phyloP scores from a whole-genome alignment of 306 rosid species.

The Neltuma alba region DNA sequence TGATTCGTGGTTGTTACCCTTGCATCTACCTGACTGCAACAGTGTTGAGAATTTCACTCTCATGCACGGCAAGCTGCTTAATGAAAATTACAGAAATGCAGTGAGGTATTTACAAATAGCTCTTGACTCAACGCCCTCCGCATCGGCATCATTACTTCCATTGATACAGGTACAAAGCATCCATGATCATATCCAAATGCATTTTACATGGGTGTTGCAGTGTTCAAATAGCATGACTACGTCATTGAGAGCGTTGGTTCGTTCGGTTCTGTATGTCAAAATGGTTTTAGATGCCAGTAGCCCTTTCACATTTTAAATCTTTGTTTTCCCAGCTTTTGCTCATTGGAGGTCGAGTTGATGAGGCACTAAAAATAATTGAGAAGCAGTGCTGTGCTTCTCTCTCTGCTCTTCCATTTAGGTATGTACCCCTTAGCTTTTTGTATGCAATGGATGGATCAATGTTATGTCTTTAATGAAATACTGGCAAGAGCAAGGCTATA shows the following conservation, averaged over 20 bases:
- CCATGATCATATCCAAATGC: neutral
- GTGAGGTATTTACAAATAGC: constrained; percentile 59
- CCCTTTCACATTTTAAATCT: constrained; percentile 19
- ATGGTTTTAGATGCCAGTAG: constrained; percentile 12
- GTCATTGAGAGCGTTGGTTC: neutral
- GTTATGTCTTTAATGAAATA: too few species aligned
- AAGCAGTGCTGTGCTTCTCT: constrained; percentile 49
- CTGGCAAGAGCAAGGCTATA: too few species aligned
- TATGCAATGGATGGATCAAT: too few species aligned
- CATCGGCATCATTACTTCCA: constrained; percentile 67
- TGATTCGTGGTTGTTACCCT: too few species aligned
- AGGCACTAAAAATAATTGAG: constrained; percentile 58
- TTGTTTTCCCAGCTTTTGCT: constrained; percentile 57
- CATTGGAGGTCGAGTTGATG: constrained; percentile 68
- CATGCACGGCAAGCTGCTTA: too few species aligned
- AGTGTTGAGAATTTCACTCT: too few species aligned
- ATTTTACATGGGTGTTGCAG: neutral
- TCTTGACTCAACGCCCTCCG: constrained; percentile 53
- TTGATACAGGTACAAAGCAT: constrained; percentile 65
- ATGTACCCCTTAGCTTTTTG: constrained; percentile 15
- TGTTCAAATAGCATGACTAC: neutral
- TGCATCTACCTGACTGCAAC: too few species aligned
- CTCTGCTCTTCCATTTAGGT: constrained; percentile 59
- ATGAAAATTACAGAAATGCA: constrained; percentile 56
- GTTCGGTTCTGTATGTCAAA: neutral